Evolutionary conservation across 805 yeast species (phyloP), one percentile per base, ranked within the genome.

Genomic region (Candida hispaniensis): DNA sequence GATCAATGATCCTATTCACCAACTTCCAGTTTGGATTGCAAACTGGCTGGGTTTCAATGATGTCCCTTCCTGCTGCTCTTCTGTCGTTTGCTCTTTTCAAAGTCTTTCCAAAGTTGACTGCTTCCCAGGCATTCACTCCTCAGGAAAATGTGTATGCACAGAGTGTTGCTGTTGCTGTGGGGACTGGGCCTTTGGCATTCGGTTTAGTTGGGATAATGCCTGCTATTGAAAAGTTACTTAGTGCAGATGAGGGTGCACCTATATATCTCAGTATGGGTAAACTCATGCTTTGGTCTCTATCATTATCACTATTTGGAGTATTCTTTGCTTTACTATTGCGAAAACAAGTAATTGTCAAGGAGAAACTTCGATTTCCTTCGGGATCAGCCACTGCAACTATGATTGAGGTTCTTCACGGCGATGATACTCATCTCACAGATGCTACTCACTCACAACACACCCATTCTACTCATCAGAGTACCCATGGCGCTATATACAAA

Each of bases 31-130:
- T 88, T 54, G 98, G 97, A 1, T 62, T 88, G 13, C 98, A 88
- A 52, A 88, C 96, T 0, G 98, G 98, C 2, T 88, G 98, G 98
- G 95, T 91, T 5, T 83, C 95, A 7, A 88, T 88, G 98, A 91
- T 88, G 98, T 80, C 94, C 14, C 62, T 88, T 38, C 97, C 98
- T 0, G 78, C 94, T 4, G 95, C 97, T 0, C 57, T 88, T 34
- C 58, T 88, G 15, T 95, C 93, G 0, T 86, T 74, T 54, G 79
- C 95, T 1, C 61, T 79, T 12, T 88, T 86, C 62, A 81, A 75
- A 47, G 59, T 72, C 4, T 47, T 77, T 2, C 38, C 36, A 5
- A 62, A 64, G 14, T 33, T 33, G 9, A 42, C 44, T 18, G 44
- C 52, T 14, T 18, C 30, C 12, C 41, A 55, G 21, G 74, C 75